phyloP scores from a whole-genome alignment of 768 basidiomycete genomes.

The Gymnopilus junonius region DNA sequence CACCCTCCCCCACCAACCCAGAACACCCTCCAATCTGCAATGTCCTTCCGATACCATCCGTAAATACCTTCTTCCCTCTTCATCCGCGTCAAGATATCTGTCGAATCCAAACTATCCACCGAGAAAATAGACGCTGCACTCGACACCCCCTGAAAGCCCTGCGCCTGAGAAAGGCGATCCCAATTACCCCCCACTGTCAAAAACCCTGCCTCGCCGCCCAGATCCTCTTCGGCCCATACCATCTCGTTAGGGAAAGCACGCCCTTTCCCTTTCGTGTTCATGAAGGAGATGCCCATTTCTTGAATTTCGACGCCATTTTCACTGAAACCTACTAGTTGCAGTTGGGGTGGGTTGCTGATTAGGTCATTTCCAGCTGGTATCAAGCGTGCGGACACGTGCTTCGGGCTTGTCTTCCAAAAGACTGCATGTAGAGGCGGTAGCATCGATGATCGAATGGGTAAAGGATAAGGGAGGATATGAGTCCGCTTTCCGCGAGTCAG shows the following conservation, averaged over 20 bases:
- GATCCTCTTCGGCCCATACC: conserved; percentile 59
- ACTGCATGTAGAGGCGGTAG: conserved; percentile 57
- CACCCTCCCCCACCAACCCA: conserved; percentile 68
- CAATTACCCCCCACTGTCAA: conserved; percentile 57
- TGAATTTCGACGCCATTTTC: conserved; percentile 77
- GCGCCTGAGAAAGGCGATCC: conserved; percentile 47
- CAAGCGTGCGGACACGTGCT: conserved; percentile 56
- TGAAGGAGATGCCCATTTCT: conserved; percentile 60
- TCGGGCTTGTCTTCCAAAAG: conserved; percentile 63
- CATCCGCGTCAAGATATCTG: conserved; percentile 50
- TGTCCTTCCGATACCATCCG: conserved; percentile 76
- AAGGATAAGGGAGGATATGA: conserved; percentile 69
- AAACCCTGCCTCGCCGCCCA: conserved; percentile 68
- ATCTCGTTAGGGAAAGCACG: conserved; percentile 52
- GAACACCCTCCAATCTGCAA: conserved; percentile 79
- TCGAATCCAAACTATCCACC: conserved; percentile 54
- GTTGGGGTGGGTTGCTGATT: conserved; percentile 41
- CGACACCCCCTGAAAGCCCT: conserved; percentile 40
- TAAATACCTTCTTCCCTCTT: conserved; percentile 70
- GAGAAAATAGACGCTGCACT: conserved; percentile 50
- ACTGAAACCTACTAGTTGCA: conserved; percentile 74
- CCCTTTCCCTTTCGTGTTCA: conserved; percentile 55
- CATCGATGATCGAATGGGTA: conserved; percentile 54
- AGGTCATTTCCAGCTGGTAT: conserved; percentile 26
- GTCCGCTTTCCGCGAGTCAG: conserved; percentile 73